Conservation (phyloP, 345 rosid genomes). For the Citrus medica region DNA sequence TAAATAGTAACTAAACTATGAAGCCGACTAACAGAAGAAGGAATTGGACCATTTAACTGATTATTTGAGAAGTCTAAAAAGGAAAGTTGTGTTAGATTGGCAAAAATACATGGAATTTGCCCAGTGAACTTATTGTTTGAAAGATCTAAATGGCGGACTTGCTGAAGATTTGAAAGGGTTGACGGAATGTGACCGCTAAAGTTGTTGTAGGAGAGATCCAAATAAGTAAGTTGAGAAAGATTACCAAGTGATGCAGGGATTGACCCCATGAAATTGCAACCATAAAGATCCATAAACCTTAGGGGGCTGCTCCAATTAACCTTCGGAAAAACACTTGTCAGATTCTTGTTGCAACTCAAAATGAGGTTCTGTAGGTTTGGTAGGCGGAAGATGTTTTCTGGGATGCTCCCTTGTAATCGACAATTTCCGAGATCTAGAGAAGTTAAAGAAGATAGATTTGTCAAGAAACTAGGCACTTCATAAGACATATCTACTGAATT, state of each 20-base stretch:
- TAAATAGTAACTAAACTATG: not conserved
- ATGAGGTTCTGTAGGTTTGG: not conserved
- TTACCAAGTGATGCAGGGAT: slow-evolving; percentile 6
- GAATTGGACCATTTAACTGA: not conserved
- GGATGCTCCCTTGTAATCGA: not conserved
- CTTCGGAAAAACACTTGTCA: slow-evolving; percentile 9
- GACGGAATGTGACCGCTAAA: slow-evolving; percentile 24
- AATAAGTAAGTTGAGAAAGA: not conserved
- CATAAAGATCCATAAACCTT: not conserved
- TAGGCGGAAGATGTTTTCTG: not conserved
- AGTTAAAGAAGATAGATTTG: not conserved
- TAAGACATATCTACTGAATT: not conserved
- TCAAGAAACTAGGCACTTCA: not conserved
- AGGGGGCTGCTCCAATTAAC: slow-evolving; percentile 8
- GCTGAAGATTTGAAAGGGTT: not conserved
- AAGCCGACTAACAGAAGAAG: not conserved
- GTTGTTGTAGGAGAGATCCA: not conserved
- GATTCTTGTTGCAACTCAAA: not conserved
- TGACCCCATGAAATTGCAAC: slow-evolving; percentile 3
- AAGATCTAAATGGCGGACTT: not conserved
- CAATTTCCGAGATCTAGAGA: not conserved
- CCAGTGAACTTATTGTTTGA: slow-evolving; percentile 6
- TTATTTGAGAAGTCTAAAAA: not conserved
- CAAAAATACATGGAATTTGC: slow-evolving; percentile 10
- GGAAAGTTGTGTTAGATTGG: not conserved